Percentiles rank a stretch among this genome's conserved stretches.
phyloP scores from a whole-genome alignment of 192 early-diverging fungal genomes.

The Umbelopsis sp. region DNA sequence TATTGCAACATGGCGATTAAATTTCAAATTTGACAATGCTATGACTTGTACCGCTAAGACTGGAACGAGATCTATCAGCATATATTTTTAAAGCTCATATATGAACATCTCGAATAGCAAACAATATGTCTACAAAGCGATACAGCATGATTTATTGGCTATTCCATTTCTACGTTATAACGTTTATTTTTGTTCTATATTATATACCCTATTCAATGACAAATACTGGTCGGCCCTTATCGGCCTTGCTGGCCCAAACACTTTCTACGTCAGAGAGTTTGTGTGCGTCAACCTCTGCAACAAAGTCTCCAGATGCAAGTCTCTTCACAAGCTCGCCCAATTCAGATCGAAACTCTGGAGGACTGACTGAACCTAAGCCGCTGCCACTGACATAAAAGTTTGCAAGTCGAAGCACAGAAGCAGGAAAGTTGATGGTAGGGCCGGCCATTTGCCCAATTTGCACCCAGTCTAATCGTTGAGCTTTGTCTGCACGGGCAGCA shows the following conservation, averaged over 20 bases:
- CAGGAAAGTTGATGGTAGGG: neutral
- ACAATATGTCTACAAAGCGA: too few species aligned
- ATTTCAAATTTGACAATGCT: too few species aligned
- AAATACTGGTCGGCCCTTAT: conserved; percentile 9
- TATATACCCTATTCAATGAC: neutral
- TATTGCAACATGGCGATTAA: too few species aligned
- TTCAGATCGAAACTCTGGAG: neutral
- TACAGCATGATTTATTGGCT: too few species aligned
- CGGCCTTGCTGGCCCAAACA: neutral
- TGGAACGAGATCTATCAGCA: too few species aligned
- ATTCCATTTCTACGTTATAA: too few species aligned
- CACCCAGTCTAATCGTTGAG: conserved; percentile 21
- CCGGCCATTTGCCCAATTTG: conserved; percentile 25
- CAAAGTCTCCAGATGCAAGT: neutral
- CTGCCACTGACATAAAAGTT: conserved; percentile 24
- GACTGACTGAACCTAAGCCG: conserved; percentile 18
- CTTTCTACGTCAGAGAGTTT: neutral
- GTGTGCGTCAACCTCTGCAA: neutral
- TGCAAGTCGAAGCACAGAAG: neutral
- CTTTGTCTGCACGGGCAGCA: neutral
- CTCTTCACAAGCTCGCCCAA: neutral
- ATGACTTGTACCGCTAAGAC: too few species aligned
- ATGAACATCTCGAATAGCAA: too few species aligned
- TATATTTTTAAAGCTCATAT: too few species aligned
- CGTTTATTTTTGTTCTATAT: too few species aligned